Percentiles rank a stretch among this genome's conserved stretches.
Conservation (phyloP, 495 filamentous ascomycete species). For the Clohesyomyces aquaticus region DNA sequence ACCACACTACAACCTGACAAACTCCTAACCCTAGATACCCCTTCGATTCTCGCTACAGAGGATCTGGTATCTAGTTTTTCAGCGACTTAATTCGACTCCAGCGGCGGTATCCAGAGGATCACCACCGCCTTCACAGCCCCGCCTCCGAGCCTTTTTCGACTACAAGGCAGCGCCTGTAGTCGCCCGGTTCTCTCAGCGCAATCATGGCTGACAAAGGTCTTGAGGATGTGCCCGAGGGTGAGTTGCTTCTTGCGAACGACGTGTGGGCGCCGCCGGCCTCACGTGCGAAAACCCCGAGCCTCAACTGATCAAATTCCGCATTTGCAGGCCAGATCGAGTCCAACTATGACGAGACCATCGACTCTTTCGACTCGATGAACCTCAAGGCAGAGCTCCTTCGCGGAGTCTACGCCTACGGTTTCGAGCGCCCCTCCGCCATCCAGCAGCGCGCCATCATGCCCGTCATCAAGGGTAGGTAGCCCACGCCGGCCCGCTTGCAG, state of each 20-base stretch:
- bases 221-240: conserved; percentile 92
- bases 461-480: conserved; percentile 91
- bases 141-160: conserved; percentile 48
- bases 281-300: conserved; percentile 29
- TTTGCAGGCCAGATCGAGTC: conserved; percentile 92
- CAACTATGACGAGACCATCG: conserved; percentile 99
- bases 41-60: conserved; percentile 46
- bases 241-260: conserved; percentile 22
- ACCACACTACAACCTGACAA: conserved; percentile 28
- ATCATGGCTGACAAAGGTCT: conserved; percentile 98
- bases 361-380: conserved; percentile 98
- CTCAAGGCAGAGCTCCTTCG: conserved; percentile 95
- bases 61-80: conserved; percentile 48
- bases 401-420: conserved; percentile 99
- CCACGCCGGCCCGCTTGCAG: too few relatives aligned
- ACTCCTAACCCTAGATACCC: conserved; percentile 40
- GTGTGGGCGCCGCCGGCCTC: conserved; percentile 22
- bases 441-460: conserved; percentile 99
- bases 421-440: conserved; percentile 98
- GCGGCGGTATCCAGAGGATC: conserved; percentile 46
- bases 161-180: conserved; percentile 74
- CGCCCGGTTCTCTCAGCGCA: conserved; percentile 64
- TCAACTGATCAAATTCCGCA: conserved; percentile 31
- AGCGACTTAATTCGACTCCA: conserved; percentile 22
- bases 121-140: conserved; percentile 44